These are phyloP conservation scores for Diutina mesorugosa DNA, from an alignment of 1,139 yeast genomes.

Conservation along the genomic window DNA sequence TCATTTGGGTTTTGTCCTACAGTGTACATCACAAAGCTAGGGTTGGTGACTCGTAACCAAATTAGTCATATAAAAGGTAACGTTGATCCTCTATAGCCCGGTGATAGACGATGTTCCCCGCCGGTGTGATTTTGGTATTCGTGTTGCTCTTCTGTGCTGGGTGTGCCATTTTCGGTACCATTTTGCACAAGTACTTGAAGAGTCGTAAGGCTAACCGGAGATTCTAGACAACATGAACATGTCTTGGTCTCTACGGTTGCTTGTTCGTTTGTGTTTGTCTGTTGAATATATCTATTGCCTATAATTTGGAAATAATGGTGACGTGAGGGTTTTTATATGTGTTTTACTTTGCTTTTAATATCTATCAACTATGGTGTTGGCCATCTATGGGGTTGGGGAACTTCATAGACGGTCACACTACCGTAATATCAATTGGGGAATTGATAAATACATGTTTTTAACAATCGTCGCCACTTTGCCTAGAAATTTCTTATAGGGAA, in stretches of 20 bases:
- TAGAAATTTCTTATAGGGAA: too few relatives aligned
- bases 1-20: background rate
- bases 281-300: background rate
- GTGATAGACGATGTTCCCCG: background rate
- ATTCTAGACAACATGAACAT: too few relatives aligned
- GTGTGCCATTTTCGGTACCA: background rate
- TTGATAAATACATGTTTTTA: background rate
- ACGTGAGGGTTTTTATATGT: background rate
- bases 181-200: background rate
- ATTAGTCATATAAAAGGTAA: background rate
- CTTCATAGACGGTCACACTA: background rate
- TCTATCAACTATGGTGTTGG: background rate
- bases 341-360: background rate
- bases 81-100: background rate
- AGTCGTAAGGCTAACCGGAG: background rate
- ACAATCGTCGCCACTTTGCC: too few relatives aligned
- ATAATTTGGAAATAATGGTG: background rate
- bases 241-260: background rate
- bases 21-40: background rate
- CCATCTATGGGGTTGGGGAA: background rate
- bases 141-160: background rate
- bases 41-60: background rate
- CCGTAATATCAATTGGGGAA: background rate
- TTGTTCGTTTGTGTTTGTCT: background rate
- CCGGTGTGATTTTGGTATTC: background rate